Evolutionary conservation across 441 rosid genomes (phyloP), one percentile per base, ranked within the genome.

Genomic region (Kokia cookei): DNA sequence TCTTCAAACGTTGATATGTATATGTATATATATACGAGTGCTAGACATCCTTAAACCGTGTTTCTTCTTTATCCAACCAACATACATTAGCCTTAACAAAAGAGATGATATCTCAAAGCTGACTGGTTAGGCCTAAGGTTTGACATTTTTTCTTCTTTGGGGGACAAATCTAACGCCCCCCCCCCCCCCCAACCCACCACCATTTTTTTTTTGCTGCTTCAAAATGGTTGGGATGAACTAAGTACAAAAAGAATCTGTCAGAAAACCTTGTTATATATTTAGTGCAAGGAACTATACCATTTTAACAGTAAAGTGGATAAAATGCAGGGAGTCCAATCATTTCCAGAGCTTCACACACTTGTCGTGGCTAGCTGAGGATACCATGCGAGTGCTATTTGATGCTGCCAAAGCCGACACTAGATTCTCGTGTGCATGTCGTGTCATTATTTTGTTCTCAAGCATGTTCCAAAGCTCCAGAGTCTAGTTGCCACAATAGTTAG

Each of bases 301-400:
- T 51, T 50, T 29, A 51, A 42, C 27, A 47, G 37, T 32, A 32
- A 24, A 17, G 76, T 45, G 58, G 64, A 26, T 48, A 24, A 67
- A 76, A 63, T 22, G 29, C 48, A 27, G 14, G 17, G 26, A 13
- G 22, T 3, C 0, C 5, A 32, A 71, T 86, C 83, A 91, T 79
- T 91, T 89, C 96, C 96, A 91, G 77, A 89, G 77, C 82, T 89
- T 91, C 78, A 89, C 83, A 17, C 48, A 73, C 76, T 77, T 85
- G 79, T 91, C 92, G 24, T 82, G 90, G 75, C 96, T 85, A 5
- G 89, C 83, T 1, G 92, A 86, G 59, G 90, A 91, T 37, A 91
- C 76, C 75, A 84, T 32, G 35, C 90, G 86, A 0, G 76, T 83
- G 22, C 32, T 79, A 69, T 29, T 82, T 2, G 96, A 87, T 72